Conservation (phyloP, 139 green algal species). For the Picochlorum sp. region DNA sequence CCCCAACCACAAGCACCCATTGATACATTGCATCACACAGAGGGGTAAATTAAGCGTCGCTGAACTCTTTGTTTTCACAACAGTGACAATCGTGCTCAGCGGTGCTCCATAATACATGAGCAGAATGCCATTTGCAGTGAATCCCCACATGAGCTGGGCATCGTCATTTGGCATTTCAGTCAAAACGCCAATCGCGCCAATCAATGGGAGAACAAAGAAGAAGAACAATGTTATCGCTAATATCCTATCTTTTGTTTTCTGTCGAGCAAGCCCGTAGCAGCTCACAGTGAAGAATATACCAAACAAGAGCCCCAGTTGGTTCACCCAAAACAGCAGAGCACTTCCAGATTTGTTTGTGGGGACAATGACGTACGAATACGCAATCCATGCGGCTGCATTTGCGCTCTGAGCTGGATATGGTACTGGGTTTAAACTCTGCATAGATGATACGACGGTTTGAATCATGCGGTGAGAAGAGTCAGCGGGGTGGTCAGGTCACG, state of each 20-base stretch:
- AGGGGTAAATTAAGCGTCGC: conserved; percentile 48
- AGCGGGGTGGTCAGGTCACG: neutral
- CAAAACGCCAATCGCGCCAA: conserved; percentile 26
- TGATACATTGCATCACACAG: conserved; percentile 46
- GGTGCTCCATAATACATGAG: conserved; percentile 57
- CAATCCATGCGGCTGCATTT: conserved; percentile 48
- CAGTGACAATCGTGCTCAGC: conserved; percentile 40
- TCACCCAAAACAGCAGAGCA: conserved; percentile 1
- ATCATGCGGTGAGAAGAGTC: no score
- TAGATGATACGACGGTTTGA: neutral
- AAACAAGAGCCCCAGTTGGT: conserved; percentile 3
- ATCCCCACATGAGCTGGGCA: conserved; percentile 27
- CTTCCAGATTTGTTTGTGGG: neutral
- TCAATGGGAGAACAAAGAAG: conserved; percentile 22
- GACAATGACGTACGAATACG: conserved; percentile 33
- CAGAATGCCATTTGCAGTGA: conserved; percentile 36
- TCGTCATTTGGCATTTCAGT: conserved; percentile 8
- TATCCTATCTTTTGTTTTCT: conserved; percentile 32
- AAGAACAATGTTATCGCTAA: conserved; percentile 39
- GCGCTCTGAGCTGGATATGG: conserved; percentile 43
- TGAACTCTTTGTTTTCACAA: conserved; percentile 46
- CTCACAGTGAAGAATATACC: conserved; percentile 35
- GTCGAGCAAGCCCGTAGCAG: conserved; percentile 35
- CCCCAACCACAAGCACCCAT: conserved; percentile 43
- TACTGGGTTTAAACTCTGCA: conserved; percentile 57